Base-by-base conservation (phyloP, 208 protist genomes). In the Acanthamoeba lenticulata region DNA sequence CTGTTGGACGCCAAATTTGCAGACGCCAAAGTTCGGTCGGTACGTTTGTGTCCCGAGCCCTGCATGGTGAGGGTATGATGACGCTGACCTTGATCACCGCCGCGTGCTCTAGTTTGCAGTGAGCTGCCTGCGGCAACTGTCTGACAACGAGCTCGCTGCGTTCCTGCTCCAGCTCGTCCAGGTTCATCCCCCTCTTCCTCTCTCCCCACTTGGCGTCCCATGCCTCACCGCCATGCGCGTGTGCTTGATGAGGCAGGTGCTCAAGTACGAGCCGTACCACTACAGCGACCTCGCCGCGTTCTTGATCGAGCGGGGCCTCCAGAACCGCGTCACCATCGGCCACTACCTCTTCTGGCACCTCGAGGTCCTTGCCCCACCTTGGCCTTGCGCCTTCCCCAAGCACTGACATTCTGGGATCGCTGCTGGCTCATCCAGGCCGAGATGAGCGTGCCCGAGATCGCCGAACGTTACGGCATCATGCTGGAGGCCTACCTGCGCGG, bases 231-330 rank as follows among this genome's bases (percentile, higher is more conserved):
- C 60, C 1, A 11, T 93, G 42, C 90, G 72, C 90, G 29, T 11
- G 27, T 92, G 19, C 36, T 89, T 57, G 24, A 57, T 89, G 7
- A 57, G 11, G 32, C 96, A 98, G 85, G 95, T 97, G 6, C 89
- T 98, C 49, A 98, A 98, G 72, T 98, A 98, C 57, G 98, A 98
- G 94, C 60, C 95, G 4, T 97, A 98, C 57, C 97, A 98, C 57
- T 96, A 98, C 79, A 96, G 85, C 9, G 60, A 94, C 2, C 89
- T 98, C 1, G 95, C 96, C 5, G 77, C 96, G 38, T 98, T 98
- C 72, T 92, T 98, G 36, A 72, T 98, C 1, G 49, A 74, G 21
- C 90, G 97, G 24, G 97, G 97, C 0, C 89, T 98, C 19, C 19
- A 52, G 11, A 97, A 94, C 85, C 27, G 65, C 62, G 47, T 91